phyloP scores from a whole-genome alignment of 23 red algal genomes.

The Gracilariopsis chorda region DNA sequence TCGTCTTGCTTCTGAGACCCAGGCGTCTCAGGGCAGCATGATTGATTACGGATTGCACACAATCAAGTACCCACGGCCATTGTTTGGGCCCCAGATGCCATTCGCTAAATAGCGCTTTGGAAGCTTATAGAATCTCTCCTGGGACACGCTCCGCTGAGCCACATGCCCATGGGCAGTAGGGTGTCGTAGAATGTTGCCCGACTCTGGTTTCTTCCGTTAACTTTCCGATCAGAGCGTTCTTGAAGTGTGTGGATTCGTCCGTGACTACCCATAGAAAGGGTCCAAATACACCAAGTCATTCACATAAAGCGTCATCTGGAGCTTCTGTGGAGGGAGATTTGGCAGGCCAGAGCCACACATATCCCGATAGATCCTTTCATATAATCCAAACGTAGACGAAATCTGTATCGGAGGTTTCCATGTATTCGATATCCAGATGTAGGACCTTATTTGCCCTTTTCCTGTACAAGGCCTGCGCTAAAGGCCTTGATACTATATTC shows the following conservation, averaged over 20 bases:
- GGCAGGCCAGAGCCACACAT: background rate
- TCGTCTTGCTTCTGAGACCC: too few species aligned
- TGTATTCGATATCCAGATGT: conserved; percentile 29
- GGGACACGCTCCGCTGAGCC: background rate
- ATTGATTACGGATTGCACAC: too few species aligned
- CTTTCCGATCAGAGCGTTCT: background rate
- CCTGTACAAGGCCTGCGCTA: background rate
- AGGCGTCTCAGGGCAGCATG: too few species aligned
- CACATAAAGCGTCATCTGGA: background rate
- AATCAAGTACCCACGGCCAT: background rate
- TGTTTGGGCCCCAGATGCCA: background rate
- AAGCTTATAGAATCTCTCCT: background rate
- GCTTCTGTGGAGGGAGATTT: background rate
- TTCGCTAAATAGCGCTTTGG: conserved; percentile 19
- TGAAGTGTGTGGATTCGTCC: conserved; percentile 19
- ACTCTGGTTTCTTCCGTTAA: background rate
- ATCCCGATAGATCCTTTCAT: background rate
- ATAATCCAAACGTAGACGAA: conserved; percentile 25
- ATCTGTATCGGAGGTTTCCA: background rate
- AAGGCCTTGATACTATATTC: background rate
- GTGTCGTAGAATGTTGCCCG: background rate
- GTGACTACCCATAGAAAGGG: background rate
- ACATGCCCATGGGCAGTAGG: background rate
- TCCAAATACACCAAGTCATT: background rate
- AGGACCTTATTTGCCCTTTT: conserved; percentile 21